A percentile compares a stretch with the other conserved stretches of the same genome.
These are phyloP conservation scores for Candida parachauliodes DNA, from an alignment of 805 yeast species.

Conservation along the genomic window DNA sequence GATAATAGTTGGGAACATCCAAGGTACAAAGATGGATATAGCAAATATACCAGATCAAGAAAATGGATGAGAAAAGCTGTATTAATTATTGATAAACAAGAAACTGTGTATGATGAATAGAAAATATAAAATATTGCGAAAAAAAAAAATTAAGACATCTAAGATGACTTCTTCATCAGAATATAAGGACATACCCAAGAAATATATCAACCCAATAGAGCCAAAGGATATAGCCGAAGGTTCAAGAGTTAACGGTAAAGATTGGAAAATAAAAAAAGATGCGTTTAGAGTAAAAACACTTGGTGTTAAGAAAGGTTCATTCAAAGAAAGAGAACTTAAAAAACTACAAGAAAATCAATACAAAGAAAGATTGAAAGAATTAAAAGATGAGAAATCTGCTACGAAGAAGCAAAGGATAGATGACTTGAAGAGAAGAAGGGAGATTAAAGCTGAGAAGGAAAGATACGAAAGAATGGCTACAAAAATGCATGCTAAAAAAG, in stretches of 20 bases:
- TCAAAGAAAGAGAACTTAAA: constrained; percentile 66
- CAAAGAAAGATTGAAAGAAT: constrained; percentile 64
- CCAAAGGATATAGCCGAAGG: constrained; percentile 44
- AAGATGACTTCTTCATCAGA: constrained; percentile 31
- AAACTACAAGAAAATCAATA: constrained; percentile 61
- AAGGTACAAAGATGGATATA: constrained; percentile 40
- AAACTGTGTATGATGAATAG: constrained; percentile 15
- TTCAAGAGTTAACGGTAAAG: constrained; percentile 57
- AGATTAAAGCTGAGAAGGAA: constrained; percentile 82
- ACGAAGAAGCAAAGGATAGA: constrained; percentile 51
- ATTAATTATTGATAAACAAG: constrained; percentile 22
- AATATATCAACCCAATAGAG: constrained; percentile 29
- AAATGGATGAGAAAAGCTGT: constrained; percentile 49
- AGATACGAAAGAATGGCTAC: constrained; percentile 78
- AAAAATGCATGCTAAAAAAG: constrained; percentile 88
- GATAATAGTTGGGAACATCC: constrained; percentile 50
- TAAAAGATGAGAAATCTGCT: constrained; percentile 75
- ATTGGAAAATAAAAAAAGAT: constrained; percentile 66
- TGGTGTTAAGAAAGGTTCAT: constrained; percentile 54
- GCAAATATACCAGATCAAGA: constrained; percentile 50
- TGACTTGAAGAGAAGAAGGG: constrained; percentile 67
- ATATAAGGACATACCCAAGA: constrained; percentile 32
- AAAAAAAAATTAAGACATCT: not conserved
- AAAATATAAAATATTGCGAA: not conserved
- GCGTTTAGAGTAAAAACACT: constrained; percentile 62